Evolutionary conservation across 1,139 yeast species (phyloP), one percentile per base, ranked within the genome.

Genomic region (Yamadazyma taylorii): DNA sequence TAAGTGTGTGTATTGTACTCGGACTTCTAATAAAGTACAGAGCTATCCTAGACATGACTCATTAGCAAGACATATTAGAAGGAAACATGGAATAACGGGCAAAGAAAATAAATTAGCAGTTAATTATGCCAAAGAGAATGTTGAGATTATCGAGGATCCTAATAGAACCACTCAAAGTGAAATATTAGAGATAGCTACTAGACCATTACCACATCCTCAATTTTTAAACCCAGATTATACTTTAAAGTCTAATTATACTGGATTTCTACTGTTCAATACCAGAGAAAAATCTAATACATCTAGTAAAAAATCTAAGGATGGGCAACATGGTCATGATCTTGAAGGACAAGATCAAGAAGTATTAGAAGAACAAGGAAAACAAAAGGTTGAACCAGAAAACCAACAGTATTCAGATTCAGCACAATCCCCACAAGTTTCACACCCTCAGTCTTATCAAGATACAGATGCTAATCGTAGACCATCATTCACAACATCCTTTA

Each of bases 21-120:
- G 59, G 28, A 57, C 51, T 39, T 68, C 69, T 4, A 51, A 59
- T n/a, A 64, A 61, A 42, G 63, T 67, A 1, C 74, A 68, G 45
- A 63, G 72, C 45, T 71, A 71, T 45, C 75, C 76, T 1, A 55
- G 75, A 15, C 75, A 69, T 44, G 77, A 70, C 46, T 68, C 75
- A 4, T 56, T 71, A 38, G 72, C 76, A 0, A 55, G 77, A 33
- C 77, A 71, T 46, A 66, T 71, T 6, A 53, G 76, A 35, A 55
- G 76, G 35, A 69, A 69, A 41, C 77, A 71, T 48, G 73, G 73
- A 1, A 62, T 71, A 13, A 67, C 73, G 0, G 77, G 76, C 1
- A 66, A 66, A 36, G 77, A 70, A 37, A 70, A 69, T 47, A 70
- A 69, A 41, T 54, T 64, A 55, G 76, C 76, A 0, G 75, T 71